Evolutionary conservation across 257 asterid species (phyloP).

Genomic region (Petrea volubilis): DNA sequence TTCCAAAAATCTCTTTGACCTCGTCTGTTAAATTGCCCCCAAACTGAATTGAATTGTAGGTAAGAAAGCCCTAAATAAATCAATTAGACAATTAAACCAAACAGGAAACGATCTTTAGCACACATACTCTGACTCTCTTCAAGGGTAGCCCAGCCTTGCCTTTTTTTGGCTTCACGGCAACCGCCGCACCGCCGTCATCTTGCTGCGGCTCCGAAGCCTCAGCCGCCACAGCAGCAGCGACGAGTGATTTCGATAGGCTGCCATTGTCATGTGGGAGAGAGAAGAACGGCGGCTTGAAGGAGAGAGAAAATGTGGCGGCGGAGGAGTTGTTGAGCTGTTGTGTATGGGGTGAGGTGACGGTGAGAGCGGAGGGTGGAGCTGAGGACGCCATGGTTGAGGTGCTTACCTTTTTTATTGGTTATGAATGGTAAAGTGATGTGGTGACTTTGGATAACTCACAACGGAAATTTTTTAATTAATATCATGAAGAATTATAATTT

Average conservation of each 20-base stretch:
- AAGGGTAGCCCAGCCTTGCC: constrained; percentile 89
- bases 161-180: constrained; percentile 71
- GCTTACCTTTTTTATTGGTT: too few species aligned
- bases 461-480: too few species aligned
- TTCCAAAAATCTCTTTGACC: constrained; percentile 96
- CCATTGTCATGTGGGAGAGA: constrained; percentile 40
- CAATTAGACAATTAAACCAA: not conserved
- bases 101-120: not conserved
- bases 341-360: constrained; percentile 33
- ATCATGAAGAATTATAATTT: too few species aligned
- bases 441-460: too few species aligned
- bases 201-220: constrained; percentile 37
- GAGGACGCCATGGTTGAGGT: constrained; percentile 49
- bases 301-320: constrained; percentile 23
- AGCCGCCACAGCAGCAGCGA: constrained; percentile 51
- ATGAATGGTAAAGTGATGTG: too few species aligned
- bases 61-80: not conserved
- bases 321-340: constrained; percentile 34
- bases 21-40: constrained; percentile 54
- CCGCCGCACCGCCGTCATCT: constrained; percentile 43
- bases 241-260: constrained; percentile 42
- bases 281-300: constrained; percentile 28
- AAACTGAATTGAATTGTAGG: too few species aligned
- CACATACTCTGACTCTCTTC: constrained; percentile 83
- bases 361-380: constrained; percentile 37